Evolutionary conservation across 352 stramenopile species (phyloP), one percentile per base, ranked within the genome.

Genomic region (Pseudoperonospora humuli): DNA sequence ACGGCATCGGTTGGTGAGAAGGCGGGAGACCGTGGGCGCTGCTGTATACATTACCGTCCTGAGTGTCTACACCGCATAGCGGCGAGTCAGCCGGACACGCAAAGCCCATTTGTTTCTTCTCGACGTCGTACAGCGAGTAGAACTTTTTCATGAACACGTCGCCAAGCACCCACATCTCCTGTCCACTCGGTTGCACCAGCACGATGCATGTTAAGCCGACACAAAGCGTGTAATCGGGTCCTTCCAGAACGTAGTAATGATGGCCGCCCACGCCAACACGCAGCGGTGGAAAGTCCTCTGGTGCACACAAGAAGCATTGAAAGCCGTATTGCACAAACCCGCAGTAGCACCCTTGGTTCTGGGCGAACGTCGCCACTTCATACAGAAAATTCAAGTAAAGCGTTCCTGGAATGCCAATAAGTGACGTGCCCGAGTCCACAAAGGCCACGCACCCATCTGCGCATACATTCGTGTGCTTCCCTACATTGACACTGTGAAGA

Each of bases 121-220:
- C 45, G 13, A 90, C 86, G 61, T 97, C 81, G 53, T 96, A 97
- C 11, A 96, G 65, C 36, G 84, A 92, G 71, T 96, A 95, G 57
- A 95, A 97, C 57, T 96, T 96, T 50, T 95, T 88, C 80, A 97
- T 96, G 57, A 97, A 97, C 11, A 97, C 84, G 38, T 97, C 93
- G 17, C 93, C 96, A 20, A 99, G 82, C 57, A 98, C 98, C 94
- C 94, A 98, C 51, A 97, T 85, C 28, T 90, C 75, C 44, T 87
- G 78, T 0, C 78, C 75, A 35, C 74, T 86, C 4, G 76, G 73
- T 39, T 90, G 78, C 28, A 86, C 68, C 20, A 90, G 44, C 33
- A 87, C 51, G 8, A 90, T 82, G 35, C 77, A 89, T 32, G 77
- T 89, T 13, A 80, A 39, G 8, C 74, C 78, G n/a, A 90, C 70